Evolutionary conservation across 1,139 yeast genomes (phyloP).

Genomic region (Pichia sp.): DNA sequence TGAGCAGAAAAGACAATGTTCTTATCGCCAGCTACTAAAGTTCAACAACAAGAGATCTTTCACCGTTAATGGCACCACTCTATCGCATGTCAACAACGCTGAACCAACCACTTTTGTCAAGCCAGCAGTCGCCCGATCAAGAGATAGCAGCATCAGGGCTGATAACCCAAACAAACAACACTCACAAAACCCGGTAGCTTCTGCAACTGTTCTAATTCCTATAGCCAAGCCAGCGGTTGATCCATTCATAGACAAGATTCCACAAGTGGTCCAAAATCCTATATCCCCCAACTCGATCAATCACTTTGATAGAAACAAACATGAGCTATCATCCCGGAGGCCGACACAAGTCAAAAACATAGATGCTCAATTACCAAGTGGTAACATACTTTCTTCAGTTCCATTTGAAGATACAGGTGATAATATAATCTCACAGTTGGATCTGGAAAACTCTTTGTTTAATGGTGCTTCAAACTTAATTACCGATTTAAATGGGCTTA

Average conservation of each 20-base stretch:
- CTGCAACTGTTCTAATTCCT: neutral
- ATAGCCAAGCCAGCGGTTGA: conserved; percentile 6
- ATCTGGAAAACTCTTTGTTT: conserved; percentile 32
- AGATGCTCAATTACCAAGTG: neutral
- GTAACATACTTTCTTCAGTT: neutral
- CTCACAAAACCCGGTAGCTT: neutral
- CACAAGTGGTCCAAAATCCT: conserved; percentile 32
- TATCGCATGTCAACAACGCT: neutral
- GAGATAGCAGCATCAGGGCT: neutral
- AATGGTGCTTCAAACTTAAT: conserved; percentile 48
- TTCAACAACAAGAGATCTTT: conserved; percentile 31
- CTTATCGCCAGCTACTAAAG: conserved; percentile 35
- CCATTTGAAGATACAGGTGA: neutral
- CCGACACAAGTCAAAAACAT: neutral
- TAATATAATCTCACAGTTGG: conserved; percentile 11
- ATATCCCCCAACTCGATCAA: conserved; percentile 20
- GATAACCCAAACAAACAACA: too few relatives aligned
- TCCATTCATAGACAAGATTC: conserved; percentile 17
- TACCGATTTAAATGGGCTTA: conserved; percentile 42
- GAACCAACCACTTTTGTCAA: neutral
- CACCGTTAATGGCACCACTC: conserved; percentile 18
- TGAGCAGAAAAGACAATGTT: conserved; percentile 42
- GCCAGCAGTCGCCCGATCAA: neutral
- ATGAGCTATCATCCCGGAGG: neutral
- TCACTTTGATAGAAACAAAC: neutral